Conservation (phyloP, 331 rosid species). For the Saraca asoca region DNA sequence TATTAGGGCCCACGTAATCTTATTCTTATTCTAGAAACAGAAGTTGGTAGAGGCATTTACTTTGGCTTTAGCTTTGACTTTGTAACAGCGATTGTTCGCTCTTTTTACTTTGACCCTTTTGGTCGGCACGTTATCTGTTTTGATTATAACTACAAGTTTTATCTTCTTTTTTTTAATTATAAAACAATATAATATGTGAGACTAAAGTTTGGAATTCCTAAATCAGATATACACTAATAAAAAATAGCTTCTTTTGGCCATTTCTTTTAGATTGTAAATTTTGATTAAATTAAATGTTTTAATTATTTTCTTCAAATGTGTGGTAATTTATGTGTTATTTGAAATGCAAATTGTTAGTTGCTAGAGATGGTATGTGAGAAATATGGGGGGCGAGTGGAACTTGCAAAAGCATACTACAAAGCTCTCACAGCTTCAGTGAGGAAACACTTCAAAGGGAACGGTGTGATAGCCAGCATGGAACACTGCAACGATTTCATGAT, state of each 20-base stretch:
- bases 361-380: conserved; percentile 88
- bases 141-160: background rate
- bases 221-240: too few species aligned
- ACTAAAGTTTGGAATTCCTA: too few species aligned
- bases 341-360: conserved; percentile 36
- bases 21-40: background rate
- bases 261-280: too few species aligned
- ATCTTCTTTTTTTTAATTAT: background rate
- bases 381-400: conserved; percentile 84
- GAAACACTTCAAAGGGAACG: conserved; percentile 85
- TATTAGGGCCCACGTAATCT: background rate
- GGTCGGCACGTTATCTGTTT: conserved; percentile 46
- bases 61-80: background rate
- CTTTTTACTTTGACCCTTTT: conserved; percentile 26
- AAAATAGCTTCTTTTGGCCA: too few species aligned
- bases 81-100: background rate
- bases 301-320: too few species aligned
- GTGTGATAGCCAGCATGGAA: conserved; percentile 97
- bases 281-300: too few species aligned
- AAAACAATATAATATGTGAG: too few species aligned
- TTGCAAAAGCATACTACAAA: conserved; percentile 80
- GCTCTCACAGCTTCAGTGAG: conserved; percentile 78
- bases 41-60: background rate
- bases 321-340: too few species aligned
- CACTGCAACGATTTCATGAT: conserved; percentile 96